These are phyloP conservation scores for Diatrype stigma DNA, from an alignment of 2,329 filamentous ascomycete species.

Conservation along the genomic window DNA sequence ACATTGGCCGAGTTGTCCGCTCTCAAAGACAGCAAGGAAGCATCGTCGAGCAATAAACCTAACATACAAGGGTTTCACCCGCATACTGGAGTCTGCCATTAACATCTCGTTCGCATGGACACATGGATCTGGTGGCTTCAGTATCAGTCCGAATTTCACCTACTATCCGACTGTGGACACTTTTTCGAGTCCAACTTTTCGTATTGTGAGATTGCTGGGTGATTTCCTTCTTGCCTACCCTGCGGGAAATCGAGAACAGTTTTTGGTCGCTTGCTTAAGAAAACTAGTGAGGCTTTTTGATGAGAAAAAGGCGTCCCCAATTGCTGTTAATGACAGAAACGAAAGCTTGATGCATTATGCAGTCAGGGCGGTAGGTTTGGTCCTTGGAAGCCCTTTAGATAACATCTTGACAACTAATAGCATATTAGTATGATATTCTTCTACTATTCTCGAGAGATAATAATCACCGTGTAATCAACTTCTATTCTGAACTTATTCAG, in stretches of 20 bases:
- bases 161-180: conserved; percentile 1
- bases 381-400: neutral
- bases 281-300: conserved; percentile 1
- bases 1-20: conserved; percentile 5
- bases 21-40: neutral
- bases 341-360: neutral
- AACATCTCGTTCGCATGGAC: conserved; percentile 3
- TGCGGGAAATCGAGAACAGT: neutral
- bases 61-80: neutral
- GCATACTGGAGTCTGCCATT: neutral
- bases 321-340: neutral
- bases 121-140: conserved; percentile 5
- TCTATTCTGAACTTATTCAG: neutral
- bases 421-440: neutral
- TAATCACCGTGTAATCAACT: neutral
- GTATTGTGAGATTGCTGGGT: neutral
- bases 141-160: conserved; percentile 1
- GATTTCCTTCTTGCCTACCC: neutral
- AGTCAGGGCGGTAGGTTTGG: neutral
- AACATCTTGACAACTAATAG: neutral
- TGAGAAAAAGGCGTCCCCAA: conserved; percentile 1
- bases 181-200: neutral
- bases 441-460: too few relatives aligned
- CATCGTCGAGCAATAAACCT: neutral
- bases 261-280: conserved; percentile 1